phyloP scores from a whole-genome alignment of 148 eudicot species.

The Heliosperma pusillum region DNA sequence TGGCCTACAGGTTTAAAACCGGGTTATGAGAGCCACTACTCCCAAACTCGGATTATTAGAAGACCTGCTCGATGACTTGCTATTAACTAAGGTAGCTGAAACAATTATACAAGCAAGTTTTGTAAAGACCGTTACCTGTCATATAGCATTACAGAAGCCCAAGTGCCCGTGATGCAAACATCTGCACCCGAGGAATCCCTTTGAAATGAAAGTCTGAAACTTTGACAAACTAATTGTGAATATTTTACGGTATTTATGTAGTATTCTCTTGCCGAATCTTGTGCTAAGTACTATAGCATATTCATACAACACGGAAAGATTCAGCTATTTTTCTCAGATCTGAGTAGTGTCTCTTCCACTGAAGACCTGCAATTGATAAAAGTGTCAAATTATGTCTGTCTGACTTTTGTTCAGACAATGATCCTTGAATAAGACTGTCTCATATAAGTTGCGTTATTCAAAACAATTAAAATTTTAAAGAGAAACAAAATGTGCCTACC shows the following conservation, averaged over 20 bases:
- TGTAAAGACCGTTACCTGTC: background rate
- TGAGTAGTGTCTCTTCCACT: slow-evolving; percentile 87
- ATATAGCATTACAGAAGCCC: background rate
- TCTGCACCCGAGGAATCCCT: slow-evolving; percentile 5
- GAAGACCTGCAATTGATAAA: slow-evolving; percentile 50
- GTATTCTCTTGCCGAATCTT: background rate
- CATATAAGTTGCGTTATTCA: background rate
- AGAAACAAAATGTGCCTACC: slow-evolving; percentile 36
- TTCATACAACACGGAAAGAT: slow-evolving; percentile 73
- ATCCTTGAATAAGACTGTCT: background rate
- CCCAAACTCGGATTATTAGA: too few relatives aligned
- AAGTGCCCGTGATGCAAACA: background rate
- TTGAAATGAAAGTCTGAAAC: background rate
- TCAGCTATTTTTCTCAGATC: slow-evolving; percentile 77
- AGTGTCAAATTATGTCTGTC: background rate
- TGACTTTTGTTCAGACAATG: background rate
- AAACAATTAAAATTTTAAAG: background rate
- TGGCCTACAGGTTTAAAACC: too few relatives aligned
- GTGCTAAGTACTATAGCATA: background rate
- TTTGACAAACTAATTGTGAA: background rate
- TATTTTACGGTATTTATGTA: background rate
- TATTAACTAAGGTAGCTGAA: background rate
- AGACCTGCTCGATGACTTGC: background rate
- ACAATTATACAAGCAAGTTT: background rate
- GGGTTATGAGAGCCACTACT: too few relatives aligned